These are phyloP conservation scores for Monilinia laxa DNA, from an alignment of 2,329 filamentous ascomycete genomes.

Conservation along the genomic window DNA sequence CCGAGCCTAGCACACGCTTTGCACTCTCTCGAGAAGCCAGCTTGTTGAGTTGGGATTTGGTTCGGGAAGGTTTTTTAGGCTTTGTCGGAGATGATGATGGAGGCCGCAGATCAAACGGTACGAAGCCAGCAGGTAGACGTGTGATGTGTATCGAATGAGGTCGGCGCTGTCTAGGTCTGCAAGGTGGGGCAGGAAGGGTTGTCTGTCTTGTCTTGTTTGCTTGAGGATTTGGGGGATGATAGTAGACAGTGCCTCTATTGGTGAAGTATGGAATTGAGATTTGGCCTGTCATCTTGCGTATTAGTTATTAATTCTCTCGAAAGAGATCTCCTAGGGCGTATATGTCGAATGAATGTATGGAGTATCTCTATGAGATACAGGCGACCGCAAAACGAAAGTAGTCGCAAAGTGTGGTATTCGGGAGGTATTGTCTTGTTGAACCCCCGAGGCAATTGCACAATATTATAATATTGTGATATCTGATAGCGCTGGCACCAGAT, in stretches of 20 bases:
- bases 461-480: slow-evolving; percentile 16
- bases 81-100: slow-evolving; percentile 37
- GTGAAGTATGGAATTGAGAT: slow-evolving; percentile 32
- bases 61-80: slow-evolving; percentile 39
- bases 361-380: background rate
- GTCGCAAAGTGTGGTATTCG: slow-evolving; percentile 4
- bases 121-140: slow-evolving; percentile 48
- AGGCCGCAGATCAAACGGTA: slow-evolving; percentile 42
- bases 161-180: slow-evolving; percentile 51
- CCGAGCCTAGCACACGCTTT: slow-evolving; percentile 40
- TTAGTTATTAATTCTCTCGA: slow-evolving; percentile 28
- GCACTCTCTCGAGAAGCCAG: slow-evolving; percentile 48
- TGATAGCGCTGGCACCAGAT: slow-evolving; percentile 22
- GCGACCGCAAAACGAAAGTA: slow-evolving; percentile 12
- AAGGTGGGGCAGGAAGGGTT: slow-evolving; percentile 45
- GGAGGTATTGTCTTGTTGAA: background rate
- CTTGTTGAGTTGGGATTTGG: slow-evolving; percentile 43
- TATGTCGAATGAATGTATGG: slow-evolving; percentile 20
- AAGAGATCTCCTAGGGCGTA: background rate
- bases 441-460: slow-evolving; percentile 16
- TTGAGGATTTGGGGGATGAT: slow-evolving; percentile 31
- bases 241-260: slow-evolving; percentile 36
- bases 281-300: slow-evolving; percentile 37
- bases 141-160: slow-evolving; percentile 57
- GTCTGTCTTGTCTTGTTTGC: slow-evolving; percentile 26